Percentiles rank a stretch among this genome's conserved stretches.
These are phyloP conservation scores for Tilletia horrida DNA, from an alignment of 1,284 basidiomycete species.

Conservation along the genomic window DNA sequence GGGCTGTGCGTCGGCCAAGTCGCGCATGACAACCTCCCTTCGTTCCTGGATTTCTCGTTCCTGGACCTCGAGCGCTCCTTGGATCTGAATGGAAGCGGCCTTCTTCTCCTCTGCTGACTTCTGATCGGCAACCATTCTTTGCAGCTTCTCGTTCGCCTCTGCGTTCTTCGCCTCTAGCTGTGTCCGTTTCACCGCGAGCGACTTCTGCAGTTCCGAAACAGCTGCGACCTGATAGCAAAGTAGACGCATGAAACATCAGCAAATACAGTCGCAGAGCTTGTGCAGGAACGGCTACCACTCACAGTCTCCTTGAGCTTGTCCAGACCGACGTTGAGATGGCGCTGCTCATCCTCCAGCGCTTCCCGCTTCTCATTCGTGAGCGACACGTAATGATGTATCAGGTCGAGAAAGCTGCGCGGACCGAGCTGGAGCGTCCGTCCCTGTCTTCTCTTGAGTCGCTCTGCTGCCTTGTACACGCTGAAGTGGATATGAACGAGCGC, in stretches of 20 bases:
- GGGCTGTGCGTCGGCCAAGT: constrained; percentile 95
- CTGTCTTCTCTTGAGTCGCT: constrained; percentile 81
- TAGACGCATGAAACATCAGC: not conserved
- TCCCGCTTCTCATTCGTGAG: constrained; percentile 97
- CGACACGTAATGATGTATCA: constrained; percentile 96
- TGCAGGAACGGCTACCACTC: constrained; percentile 1
- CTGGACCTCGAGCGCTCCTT: constrained; percentile 85
- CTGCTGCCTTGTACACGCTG: constrained; percentile 83
- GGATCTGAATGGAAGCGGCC: constrained; percentile 89
- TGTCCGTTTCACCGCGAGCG: constrained; percentile 86
- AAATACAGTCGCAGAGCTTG: not conserved
- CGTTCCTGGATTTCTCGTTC: constrained; percentile 85
- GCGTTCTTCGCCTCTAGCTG: constrained; percentile 89
- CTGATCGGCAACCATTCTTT: constrained; percentile 97
- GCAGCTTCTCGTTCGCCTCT: constrained; percentile 94
- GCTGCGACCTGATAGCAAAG: constrained; percentile 64
- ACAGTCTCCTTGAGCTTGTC: constrained; percentile 92
- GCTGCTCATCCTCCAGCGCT: constrained; percentile 95
- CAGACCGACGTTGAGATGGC: constrained; percentile 95
- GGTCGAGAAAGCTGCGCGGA: constrained; percentile 94
- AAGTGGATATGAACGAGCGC: constrained; percentile 89
- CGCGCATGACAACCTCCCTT: constrained; percentile 81
- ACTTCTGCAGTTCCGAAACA: constrained; percentile 75
- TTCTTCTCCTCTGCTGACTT: constrained; percentile 99
- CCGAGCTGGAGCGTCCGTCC: constrained; percentile 96